Base-by-base conservation (phyloP, 257 asterid species). In the Echites panduratus region DNA sequence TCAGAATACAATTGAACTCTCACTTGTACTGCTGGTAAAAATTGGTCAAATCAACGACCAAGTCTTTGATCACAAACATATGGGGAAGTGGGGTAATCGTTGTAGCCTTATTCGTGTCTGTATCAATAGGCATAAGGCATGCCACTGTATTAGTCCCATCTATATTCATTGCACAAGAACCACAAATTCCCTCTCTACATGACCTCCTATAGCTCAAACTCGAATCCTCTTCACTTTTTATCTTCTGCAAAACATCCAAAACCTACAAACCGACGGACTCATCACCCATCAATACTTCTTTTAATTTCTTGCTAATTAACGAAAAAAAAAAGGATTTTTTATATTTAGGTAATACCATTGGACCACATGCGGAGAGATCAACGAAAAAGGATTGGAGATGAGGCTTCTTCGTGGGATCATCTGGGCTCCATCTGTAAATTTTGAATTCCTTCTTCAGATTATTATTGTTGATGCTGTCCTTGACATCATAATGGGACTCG, bases 11-110 rank as follows among this genome's bases (percentile, higher is more conserved):
- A 32, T 32, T 32, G 38, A 32, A 3, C 38, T 32, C 79, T 82
- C 77, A 86, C 97, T 86, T 91, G 89, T 91, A 87, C 57, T 89
- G 95, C 35, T 89, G 88, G 87, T 89, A 91, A 87, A 91, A 87
- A 74, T 87, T 81, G 80, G 96, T 82, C 79, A 91, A 80, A 73
- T 91, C 96, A 5, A 84, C 96, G 6, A 89, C 96, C 70, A 89
- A 87, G 78, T 91, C 92, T 71, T 87, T 91, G 89, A 91, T 86
- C 56, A 86, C 96, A 61, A 78, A 89, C 96, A 89, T 89, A 76
- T 91, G 92, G 3, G 97, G 96, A 63, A 91, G 82, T 52, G 92
- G 95, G 26, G 96, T 87, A n/a, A 91, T 87, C 9, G 70, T 71
- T 9, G 89, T 85, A 43, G 95, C 58, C n/a, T 19, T 70, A 44